phyloP scores from a whole-genome alignment of 2,329 filamentous ascomycete species.

The Curvularia hawaiiensis region DNA sequence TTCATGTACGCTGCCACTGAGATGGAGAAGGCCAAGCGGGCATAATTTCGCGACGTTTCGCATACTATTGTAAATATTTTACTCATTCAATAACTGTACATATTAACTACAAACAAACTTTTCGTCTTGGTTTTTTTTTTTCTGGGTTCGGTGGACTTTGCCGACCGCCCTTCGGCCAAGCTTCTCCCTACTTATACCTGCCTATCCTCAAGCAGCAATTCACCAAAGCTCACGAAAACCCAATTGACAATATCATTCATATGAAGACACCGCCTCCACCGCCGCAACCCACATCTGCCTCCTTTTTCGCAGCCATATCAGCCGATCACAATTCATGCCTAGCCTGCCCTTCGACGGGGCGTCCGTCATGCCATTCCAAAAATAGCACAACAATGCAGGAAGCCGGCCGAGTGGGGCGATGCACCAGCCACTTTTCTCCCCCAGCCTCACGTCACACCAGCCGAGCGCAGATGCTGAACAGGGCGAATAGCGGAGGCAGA shows the following conservation, averaged over 20 bases:
- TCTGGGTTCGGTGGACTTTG: neutral
- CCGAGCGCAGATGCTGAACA: no score
- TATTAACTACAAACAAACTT: neutral
- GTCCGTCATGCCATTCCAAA: slow-evolving; percentile 20
- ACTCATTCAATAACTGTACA: neutral
- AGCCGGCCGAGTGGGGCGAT: no score
- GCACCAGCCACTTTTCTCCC: no score
- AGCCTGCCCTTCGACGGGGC: slow-evolving; percentile 1
- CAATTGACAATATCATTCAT: no score
- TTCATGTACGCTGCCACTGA: slow-evolving; percentile 49
- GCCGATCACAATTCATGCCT: neutral
- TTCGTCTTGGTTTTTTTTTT: neutral
- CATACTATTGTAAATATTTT: slow-evolving; percentile 9
- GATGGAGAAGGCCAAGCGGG: slow-evolving; percentile 30
- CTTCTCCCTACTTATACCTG: no score
- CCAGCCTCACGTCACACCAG: no score
- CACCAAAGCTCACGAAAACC: neutral
- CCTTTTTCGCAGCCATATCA: neutral
- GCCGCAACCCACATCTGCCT: neutral
- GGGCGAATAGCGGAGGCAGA: no score
- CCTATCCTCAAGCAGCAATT: neutral
- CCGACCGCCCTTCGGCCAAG: neutral
- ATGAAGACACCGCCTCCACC: neutral
- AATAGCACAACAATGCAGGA: slow-evolving; percentile 13
- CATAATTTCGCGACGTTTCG: neutral